Evolutionary conservation across 441 rosid species (phyloP), one percentile per base, ranked within the genome.

Genomic region (Jatropha podagrica): DNA sequence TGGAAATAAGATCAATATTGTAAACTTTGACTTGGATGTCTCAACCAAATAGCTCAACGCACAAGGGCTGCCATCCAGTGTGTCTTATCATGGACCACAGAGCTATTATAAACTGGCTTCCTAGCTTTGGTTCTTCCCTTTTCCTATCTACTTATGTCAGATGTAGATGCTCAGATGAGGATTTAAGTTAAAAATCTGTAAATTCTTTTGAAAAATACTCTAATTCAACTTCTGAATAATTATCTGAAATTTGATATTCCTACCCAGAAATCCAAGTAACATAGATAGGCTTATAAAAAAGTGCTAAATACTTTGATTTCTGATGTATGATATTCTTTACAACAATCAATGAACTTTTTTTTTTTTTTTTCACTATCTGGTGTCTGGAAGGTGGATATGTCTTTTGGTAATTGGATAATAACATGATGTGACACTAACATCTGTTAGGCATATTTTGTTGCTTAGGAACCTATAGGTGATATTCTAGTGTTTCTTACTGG

Each of bases 401-500:
- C 11, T 17, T 59, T 54, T 56, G 17, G 13, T 37, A 26, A 26
- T 4, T 49, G 66, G n/a, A 58, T 20, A 32, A 48, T 49, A 54
- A 56, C 60, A 71, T 23, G 15, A 17, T 69, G 56, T 4, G 72
- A 55, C 7, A 2, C 69, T 79, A 42, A 74, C 48, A 20, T 66
- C 61, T 72, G 1, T 37, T 15, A 23, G 55, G 26, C 18, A 4
- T 74, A 54, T 54, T 14, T 76, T 82, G 66, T 77, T 77, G 72
- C 61, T 78, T 75, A 95, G 99, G 99, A 96, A 83, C 92, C 98
- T 44, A 76, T 85, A 11, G 99, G 98, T 72, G 98, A 94, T 83
- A 86, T 94, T 85, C 85, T 96, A 82, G 93, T 92, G 65, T 96
- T 96, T 80, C 97, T 94, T 44, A 96, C 99, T 20, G 99, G 99